Percentiles rank a stretch among this genome's conserved stretches.
phyloP scores from a whole-genome alignment of 2,329 filamentous ascomycete genomes.

The Colletotrichum navitas region DNA sequence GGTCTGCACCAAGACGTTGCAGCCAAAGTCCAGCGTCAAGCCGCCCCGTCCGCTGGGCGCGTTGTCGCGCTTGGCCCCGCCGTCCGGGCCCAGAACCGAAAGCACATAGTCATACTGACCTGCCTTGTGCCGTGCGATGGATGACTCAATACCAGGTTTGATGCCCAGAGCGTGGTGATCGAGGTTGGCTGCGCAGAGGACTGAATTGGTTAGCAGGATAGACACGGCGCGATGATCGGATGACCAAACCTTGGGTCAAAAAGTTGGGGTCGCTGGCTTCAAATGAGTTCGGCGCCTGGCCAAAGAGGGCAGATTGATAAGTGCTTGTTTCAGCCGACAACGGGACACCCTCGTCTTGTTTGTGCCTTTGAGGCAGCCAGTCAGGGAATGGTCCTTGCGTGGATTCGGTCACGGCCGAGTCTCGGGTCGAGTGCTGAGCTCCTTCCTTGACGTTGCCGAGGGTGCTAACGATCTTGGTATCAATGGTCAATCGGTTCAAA shows the following conservation, averaged over 20 bases:
- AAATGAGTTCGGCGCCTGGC: slow-evolving; percentile 23
- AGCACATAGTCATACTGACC: slow-evolving; percentile 66
- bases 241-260: slow-evolving; percentile 31
- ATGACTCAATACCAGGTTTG: slow-evolving; percentile 3
- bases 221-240: not conserved
- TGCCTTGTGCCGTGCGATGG: slow-evolving; percentile 57
- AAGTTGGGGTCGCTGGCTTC: slow-evolving; percentile 34
- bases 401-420: slow-evolving; percentile 16
- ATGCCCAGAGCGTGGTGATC: slow-evolving; percentile 7
- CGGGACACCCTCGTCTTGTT: slow-evolving; percentile 32
- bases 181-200: slow-evolving; percentile 16
- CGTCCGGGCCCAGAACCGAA: slow-evolving; percentile 51
- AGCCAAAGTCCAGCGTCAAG: slow-evolving; percentile 61
- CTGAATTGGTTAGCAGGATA: slow-evolving; percentile 26
- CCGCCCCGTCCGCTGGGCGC: not conserved
- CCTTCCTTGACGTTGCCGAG: slow-evolving; percentile 28
- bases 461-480: slow-evolving; percentile 21
- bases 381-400: slow-evolving; percentile 36
- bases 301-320: slow-evolving; percentile 6
- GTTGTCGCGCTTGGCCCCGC: slow-evolving; percentile 34
- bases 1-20: slow-evolving; percentile 62
- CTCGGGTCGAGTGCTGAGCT: slow-evolving; percentile 17
- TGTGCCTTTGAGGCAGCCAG: slow-evolving; percentile 11
- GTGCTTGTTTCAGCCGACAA: slow-evolving; percentile 35
- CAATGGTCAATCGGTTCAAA: slow-evolving; percentile 21